Base-by-base conservation (phyloP, 176 grass and related monocot genomes). In the Stipa capillata region DNA sequence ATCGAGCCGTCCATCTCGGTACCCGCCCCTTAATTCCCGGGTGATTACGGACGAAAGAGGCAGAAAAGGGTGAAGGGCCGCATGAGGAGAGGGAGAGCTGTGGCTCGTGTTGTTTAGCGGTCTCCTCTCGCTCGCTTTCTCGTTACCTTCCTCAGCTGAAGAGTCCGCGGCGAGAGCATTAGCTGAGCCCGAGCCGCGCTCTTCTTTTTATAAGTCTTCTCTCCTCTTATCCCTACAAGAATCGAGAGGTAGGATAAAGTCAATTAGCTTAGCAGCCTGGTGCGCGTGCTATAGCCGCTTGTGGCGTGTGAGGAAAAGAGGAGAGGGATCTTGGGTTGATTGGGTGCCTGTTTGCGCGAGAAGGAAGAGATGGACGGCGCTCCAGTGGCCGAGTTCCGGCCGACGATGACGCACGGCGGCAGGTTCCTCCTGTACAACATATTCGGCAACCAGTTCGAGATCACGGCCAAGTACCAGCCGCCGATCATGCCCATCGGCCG, bases 401-500 rank as follows among this genome's bases (percentile, higher is more conserved):
- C 92, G 31, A 85, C 81, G 28, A 5, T 63, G 74, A 85, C 92
- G 39, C 92, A 98, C 71, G 83, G 83, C 59, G 92, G 92, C 61
- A 29, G 73, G 43, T 94, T 90, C 88, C n/a, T n/a, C n/a, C n/a
- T n/a, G n/a, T n/a, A n/a, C n/a, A 85, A 98, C 67, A 93, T 98
- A 59, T 94, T 98, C 82, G 87, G 90, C 42, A 98, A 98, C 84
- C 56, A 90, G 56, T 98, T 98, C 71, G 95, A 98, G 87, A 83
- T 94, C 79, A 98, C 89, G 35, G 28, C 28, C 55, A 94, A 94
- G 85, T 98, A 98, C 86, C 90, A 87, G 69, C 85, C 83, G 36
- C 95, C 92, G 24, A 92, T 98, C 85, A 85, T 94, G 87, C 95
- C 95, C 41, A 98, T 98, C 84, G 95, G 95, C 48, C 93, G 95